Percentiles rank a stretch among this genome's conserved stretches.
Conservation (phyloP, 2,329 filamentous ascomycete genomes). For the Hymenoscyphus scutula region DNA sequence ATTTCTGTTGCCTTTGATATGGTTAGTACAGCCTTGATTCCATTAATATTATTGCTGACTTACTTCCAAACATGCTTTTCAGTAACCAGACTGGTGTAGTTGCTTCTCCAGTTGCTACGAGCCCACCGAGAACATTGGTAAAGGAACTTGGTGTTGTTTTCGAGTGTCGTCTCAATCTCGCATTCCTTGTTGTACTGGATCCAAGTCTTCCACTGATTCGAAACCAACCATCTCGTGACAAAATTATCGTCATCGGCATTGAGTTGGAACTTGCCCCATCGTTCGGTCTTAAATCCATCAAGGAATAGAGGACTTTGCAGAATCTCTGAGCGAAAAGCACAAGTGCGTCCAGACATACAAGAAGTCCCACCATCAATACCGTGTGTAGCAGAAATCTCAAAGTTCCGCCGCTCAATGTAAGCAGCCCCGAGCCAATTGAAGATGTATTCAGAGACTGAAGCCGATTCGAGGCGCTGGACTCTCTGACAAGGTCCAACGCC, state of each 20-base stretch:
- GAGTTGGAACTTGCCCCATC: constrained; percentile 82
- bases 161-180: constrained; percentile 88
- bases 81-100: constrained; percentile 82
- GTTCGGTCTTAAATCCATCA: constrained; percentile 86
- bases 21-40: constrained; percentile 18
- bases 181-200: constrained; percentile 92
- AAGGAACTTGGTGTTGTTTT: constrained; percentile 83
- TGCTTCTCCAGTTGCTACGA: constrained; percentile 96
- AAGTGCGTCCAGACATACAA: constrained; percentile 91
- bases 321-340: constrained; percentile 87
- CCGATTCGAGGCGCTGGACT: constrained; percentile 62
- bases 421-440: constrained; percentile 91
- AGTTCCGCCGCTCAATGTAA: constrained; percentile 92
- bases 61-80: constrained; percentile 86
- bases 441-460: constrained; percentile 58
- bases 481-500: constrained; percentile 92
- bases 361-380: constrained; percentile 95
- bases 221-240: constrained; percentile 93
- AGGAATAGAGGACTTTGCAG: constrained; percentile 82
- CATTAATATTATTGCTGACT: constrained; percentile 43
- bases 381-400: constrained; percentile 93
- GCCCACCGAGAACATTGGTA: constrained; percentile 95
- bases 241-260: constrained; percentile 99
- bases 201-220: constrained; percentile 88
- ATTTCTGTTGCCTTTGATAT: constrained; percentile 71